These are phyloP conservation scores for Boletus subluridellus DNA, from an alignment of 1,284 basidiomycete species.

Conservation along the genomic window DNA sequence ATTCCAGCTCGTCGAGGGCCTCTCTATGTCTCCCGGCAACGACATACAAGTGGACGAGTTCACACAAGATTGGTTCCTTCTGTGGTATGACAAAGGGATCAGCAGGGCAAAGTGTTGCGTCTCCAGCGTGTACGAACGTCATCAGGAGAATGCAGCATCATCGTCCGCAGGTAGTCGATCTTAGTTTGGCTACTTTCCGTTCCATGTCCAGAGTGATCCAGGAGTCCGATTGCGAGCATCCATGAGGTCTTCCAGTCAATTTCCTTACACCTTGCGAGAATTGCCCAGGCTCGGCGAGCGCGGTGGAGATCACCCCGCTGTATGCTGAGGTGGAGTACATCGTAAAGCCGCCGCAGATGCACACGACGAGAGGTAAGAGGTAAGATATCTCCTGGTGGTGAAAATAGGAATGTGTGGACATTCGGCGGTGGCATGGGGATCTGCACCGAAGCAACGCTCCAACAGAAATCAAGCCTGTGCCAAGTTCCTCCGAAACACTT, in stretches of 20 bases:
- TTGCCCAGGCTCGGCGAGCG: slow-evolving; percentile 73
- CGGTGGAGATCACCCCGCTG: slow-evolving; percentile 64
- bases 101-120: slow-evolving; percentile 8
- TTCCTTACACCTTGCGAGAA: slow-evolving; percentile 81
- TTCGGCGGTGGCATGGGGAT: slow-evolving; percentile 22
- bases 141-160: slow-evolving; percentile 65
- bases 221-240: slow-evolving; percentile 63
- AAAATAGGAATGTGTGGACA: slow-evolving; percentile 53
- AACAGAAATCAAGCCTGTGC: not conserved
- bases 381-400: slow-evolving; percentile 44
- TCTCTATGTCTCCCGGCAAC: slow-evolving; percentile 53
- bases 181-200: slow-evolving; percentile 36
- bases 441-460: not conserved
- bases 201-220: slow-evolving; percentile 39
- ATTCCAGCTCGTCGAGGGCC: slow-evolving; percentile 80
- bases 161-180: slow-evolving; percentile 59
- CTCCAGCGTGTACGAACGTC: slow-evolving; percentile 46
- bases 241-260: slow-evolving; percentile 75
- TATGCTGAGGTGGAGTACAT: slow-evolving; percentile 70
- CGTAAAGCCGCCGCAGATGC: slow-evolving; percentile 70
- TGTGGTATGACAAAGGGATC: slow-evolving; percentile 34
- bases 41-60: slow-evolving; percentile 69
- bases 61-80: slow-evolving; percentile 72
- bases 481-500: not conserved
- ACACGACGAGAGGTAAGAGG: slow-evolving; percentile 56